phyloP scores from a whole-genome alignment of 495 filamentous ascomycete species.

The Staphylotrichum tortipilum region DNA sequence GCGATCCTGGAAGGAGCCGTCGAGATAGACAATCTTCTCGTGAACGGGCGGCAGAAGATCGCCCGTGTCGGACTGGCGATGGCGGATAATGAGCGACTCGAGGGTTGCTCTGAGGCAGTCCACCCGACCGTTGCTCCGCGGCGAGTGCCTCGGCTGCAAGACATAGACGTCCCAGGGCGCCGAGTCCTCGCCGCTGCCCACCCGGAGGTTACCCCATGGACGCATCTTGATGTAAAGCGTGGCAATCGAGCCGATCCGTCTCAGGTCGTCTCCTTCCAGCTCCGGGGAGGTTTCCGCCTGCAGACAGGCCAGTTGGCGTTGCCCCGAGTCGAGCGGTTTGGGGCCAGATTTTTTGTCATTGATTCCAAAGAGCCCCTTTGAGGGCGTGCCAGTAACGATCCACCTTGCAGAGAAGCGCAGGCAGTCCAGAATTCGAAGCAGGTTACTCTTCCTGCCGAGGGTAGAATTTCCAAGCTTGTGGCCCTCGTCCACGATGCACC shows the following conservation, averaged over 20 bases:
- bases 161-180: constrained; percentile 69
- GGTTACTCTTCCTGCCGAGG: constrained; percentile 49
- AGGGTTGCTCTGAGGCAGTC: constrained; percentile 61
- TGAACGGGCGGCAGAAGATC: constrained; percentile 57
- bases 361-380: constrained; percentile 69
- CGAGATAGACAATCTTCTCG: constrained; percentile 63
- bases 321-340: neutral
- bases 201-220: constrained; percentile 55
- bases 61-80: constrained; percentile 60
- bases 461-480: constrained; percentile 62
- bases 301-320: neutral
- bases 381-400: constrained; percentile 88
- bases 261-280: constrained; percentile 63
- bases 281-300: constrained; percentile 22
- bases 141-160: constrained; percentile 51
- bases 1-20: constrained; percentile 76
- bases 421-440: constrained; percentile 56
- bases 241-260: constrained; percentile 62
- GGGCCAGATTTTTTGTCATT: constrained; percentile 15
- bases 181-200: constrained; percentile 28
- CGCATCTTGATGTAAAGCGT: constrained; percentile 62
- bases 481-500: constrained; percentile 87
- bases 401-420: constrained; percentile 68
- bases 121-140: constrained; percentile 43
- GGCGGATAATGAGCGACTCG: constrained; percentile 72